phyloP scores from a whole-genome alignment of 345 rosid genomes.

The Bruguiera sexangula region DNA sequence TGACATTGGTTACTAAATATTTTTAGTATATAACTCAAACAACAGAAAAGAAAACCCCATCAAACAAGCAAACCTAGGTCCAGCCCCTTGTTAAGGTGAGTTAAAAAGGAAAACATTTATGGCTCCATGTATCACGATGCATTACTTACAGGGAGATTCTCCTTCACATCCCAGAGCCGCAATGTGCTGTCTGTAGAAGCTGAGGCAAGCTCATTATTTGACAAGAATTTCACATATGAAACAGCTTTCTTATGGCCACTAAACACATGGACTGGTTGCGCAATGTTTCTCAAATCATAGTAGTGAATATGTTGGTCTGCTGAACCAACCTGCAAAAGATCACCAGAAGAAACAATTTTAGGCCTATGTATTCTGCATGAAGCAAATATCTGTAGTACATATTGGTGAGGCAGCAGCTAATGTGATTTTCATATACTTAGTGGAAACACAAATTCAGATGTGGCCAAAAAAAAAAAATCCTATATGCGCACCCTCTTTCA shows the following conservation, averaged over 20 bases:
- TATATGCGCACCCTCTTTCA: no score
- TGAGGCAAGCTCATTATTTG: slow-evolving; percentile 90
- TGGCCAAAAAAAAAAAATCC: slow-evolving; percentile 1
- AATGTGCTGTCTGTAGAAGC: slow-evolving; percentile 97
- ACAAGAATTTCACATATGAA: slow-evolving; percentile 93
- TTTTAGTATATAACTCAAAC: not conserved
- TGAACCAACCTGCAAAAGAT: slow-evolving; percentile 77
- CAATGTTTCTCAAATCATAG: slow-evolving; percentile 80
- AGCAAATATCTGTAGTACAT: not conserved
- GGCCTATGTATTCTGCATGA: not conserved
- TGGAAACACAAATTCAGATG: not conserved
- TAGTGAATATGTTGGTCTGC: slow-evolving; percentile 93
- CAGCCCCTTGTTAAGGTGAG: not conserved
- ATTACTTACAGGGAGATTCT: slow-evolving; percentile 67
- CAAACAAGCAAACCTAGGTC: not conserved
- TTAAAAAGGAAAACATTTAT: no score
- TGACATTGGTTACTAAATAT: no score
- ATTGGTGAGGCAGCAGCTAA: not conserved
- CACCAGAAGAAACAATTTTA: not conserved
- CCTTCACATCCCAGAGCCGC: slow-evolving; percentile 92
- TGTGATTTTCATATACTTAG: not conserved
- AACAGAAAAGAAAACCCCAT: not conserved
- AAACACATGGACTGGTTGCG: slow-evolving; percentile 85
- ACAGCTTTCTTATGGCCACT: slow-evolving; percentile 91
- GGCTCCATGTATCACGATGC: not conserved